Conservation (phyloP, 164 flowering plant genomes). For the Tinospora cordifolia region DNA sequence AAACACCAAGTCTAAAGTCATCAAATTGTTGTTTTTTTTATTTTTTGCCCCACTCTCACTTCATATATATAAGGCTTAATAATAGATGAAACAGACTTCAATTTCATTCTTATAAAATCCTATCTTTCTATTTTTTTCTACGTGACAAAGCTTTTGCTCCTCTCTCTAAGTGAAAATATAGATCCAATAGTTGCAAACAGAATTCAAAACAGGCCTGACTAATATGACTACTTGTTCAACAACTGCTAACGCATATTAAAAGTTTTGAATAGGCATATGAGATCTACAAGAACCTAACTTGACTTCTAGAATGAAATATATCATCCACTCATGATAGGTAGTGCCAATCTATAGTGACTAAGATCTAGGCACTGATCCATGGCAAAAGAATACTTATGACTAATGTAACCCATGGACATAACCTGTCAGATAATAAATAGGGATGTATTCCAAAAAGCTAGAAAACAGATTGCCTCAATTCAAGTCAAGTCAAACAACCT, state of each 20-base stretch:
- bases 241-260: background rate
- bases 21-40: background rate
- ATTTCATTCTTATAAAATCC: background rate
- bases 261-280: background rate
- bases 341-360: background rate
- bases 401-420: background rate
- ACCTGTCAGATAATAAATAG: background rate
- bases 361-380: background rate
- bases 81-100: background rate
- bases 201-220: background rate
- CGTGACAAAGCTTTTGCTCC: background rate
- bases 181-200: background rate
- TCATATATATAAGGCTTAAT: background rate
- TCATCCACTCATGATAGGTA: background rate
- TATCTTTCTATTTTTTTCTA: background rate
- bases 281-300: background rate
- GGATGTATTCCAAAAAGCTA: background rate
- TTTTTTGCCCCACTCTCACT: conserved; percentile 1
- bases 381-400: background rate
- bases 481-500: background rate
- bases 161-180: background rate
- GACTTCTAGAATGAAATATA: background rate
- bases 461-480: background rate
- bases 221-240: background rate
- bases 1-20: no score